Base-by-base conservation (phyloP, 2,329 filamentous ascomycete species). In the Penicillium capsulatum region DNA sequence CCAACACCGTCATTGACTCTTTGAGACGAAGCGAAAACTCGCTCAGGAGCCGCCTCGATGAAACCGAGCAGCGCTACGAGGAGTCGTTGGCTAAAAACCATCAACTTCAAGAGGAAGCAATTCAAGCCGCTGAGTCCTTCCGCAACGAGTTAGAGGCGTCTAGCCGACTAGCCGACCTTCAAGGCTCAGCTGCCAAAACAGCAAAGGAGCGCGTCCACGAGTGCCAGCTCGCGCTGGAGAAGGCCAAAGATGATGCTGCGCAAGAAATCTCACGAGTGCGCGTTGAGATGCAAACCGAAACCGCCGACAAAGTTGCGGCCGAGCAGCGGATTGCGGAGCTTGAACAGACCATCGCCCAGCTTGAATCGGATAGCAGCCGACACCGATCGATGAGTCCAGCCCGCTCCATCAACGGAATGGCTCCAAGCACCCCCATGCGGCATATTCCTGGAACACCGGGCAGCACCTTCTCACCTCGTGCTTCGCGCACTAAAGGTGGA, bases 1-100 rank as follows among this genome's bases (percentile, higher is more conserved):
- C 84, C 31, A 82, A 77, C 48, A 83, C 85, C 14, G 83, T 78
- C 20, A 76, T 89, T 36, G 88, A 95, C 39, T 77, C 84, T 7
- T 70, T 94, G 15, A 84, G 84, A 58, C 83, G 86, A 27, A 86
- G 81, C 27, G 90, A 96, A 59, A 80, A 86, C 44, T 79, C 85
- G 17, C 77, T 96, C 22, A 84, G 89, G 52, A 80, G 83, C 49
- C 83, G 89, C 27, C 73, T 97, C 20, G 85, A 90, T 17, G 86
- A 92, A 42, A 75, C 94, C 31, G 86, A 91, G 58, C 78, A 83
- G 57, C 95, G 92, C 68, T 83, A 86, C 1, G 90, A 97, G 44
- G 87, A 96, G 42, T 81, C 84, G 4, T 77, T 95, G 31, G 72
- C 78, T 30, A 88, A 83, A 57, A 80, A 95, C 19, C 88, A 96